Evolutionary conservation across 495 filamentous ascomycete species (phyloP).

Genomic region (Lichenothelia convexa): DNA sequence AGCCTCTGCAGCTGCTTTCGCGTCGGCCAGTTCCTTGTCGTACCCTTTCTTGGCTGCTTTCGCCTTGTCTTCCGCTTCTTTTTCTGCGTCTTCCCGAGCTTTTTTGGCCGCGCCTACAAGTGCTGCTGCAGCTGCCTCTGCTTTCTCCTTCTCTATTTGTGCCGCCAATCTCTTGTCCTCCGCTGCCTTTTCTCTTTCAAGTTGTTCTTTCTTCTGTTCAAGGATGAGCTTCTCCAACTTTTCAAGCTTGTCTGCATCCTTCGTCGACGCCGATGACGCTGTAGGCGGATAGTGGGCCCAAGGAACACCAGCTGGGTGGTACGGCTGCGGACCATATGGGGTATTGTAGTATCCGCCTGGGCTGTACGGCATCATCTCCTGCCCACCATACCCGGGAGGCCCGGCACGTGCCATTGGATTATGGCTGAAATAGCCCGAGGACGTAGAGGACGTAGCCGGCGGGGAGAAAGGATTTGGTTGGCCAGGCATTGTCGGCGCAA

Average conservation of each 20-base stretch:
- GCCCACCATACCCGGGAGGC: background rate
- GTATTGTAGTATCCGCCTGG: background rate
- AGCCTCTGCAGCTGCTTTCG: conserved; percentile 30
- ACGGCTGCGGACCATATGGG: background rate
- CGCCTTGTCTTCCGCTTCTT: conserved; percentile 83
- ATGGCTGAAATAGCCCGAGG: background rate
- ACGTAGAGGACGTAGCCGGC: background rate
- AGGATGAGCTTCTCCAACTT: background rate
- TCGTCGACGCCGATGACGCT: background rate
- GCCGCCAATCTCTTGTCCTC: background rate
- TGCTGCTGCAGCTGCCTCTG: conserved; percentile 72
- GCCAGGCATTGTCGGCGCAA: background rate
- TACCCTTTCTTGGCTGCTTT: conserved; percentile 31
- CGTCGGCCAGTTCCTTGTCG: conserved; percentile 18
- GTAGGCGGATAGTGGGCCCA: background rate
- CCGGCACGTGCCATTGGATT: background rate
- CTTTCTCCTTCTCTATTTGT: conserved; percentile 77
- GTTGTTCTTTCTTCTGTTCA: background rate
- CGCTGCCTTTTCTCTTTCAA: background rate
- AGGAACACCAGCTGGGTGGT: background rate
- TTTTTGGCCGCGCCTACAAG: conserved; percentile 29
- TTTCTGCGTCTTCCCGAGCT: conserved; percentile 28
- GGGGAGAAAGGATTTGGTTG: background rate
- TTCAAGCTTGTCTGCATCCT: background rate
- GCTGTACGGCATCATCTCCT: background rate